These are phyloP conservation scores for Colletotrichum shisoi DNA, from an alignment of 2,329 filamentous ascomycete species.

Conservation along the genomic window DNA sequence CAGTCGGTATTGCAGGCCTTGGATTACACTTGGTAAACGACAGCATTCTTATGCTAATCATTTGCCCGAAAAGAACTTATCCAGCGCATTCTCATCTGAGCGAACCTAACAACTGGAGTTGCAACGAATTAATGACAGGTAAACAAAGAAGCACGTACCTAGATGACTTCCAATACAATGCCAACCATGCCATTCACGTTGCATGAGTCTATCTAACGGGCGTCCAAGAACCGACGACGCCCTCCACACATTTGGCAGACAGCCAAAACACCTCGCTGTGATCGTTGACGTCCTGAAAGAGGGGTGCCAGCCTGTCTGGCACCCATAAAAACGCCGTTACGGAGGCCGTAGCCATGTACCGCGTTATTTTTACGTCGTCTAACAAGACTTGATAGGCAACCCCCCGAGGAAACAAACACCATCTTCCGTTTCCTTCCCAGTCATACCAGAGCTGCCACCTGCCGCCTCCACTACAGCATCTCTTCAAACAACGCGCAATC, in stretches of 20 bases:
- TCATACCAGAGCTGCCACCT: neutral
- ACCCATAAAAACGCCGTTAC: conserved; percentile 38
- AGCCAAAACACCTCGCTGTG: neutral
- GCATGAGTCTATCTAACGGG: neutral
- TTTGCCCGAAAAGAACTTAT: too few relatives aligned
- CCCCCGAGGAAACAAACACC: conserved; percentile 26
- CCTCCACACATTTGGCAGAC: neutral
- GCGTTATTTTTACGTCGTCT: conserved; percentile 12
- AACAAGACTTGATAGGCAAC: conserved; percentile 1
- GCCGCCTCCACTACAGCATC: neutral
- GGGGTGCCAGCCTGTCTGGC: neutral
- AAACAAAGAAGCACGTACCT: too few relatives aligned
- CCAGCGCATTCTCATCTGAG: too few relatives aligned
- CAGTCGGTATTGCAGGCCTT: too few relatives aligned
- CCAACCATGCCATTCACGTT: neutral
- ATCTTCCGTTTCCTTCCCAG: neutral
- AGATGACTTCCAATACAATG: too few relatives aligned
- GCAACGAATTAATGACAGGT: neutral
- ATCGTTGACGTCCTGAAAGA: neutral
- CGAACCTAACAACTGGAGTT: neutral
- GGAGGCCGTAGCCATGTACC: conserved; percentile 32
- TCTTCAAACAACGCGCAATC: conserved; percentile 50
- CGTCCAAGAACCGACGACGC: neutral
- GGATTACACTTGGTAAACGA: too few relatives aligned
- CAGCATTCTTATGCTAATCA: too few relatives aligned